These are phyloP conservation scores for Pelomyxa schiedti DNA, from an alignment of 78 protist species.

Conservation along the genomic window DNA sequence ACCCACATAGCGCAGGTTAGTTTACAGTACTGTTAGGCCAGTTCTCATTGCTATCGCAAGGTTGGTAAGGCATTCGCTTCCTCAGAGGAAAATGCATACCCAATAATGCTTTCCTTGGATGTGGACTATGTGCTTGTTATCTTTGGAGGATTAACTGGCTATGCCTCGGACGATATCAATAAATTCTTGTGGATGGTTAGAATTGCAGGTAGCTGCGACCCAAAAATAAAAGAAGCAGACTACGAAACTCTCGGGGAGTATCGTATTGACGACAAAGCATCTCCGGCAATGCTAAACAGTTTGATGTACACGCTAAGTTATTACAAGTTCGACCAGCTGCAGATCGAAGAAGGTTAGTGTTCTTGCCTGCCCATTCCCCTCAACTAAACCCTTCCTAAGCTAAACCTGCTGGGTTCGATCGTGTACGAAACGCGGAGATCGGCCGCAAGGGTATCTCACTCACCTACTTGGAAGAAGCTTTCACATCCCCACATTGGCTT, in stretches of 20 bases:
- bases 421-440: constrained; percentile 81
- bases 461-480: constrained; percentile 86
- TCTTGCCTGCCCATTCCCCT: too few species aligned
- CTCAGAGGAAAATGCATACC: constrained; percentile 70
- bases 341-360: constrained; percentile 29
- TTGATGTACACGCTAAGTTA: constrained; percentile 90
- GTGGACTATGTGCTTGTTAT: constrained; percentile 95
- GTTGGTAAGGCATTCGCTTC: constrained; percentile 78
- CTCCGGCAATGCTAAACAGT: constrained; percentile 67
- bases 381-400: not conserved
- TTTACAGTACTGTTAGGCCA: constrained; percentile 44
- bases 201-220: constrained; percentile 43
- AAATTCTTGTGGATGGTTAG: constrained; percentile 98
- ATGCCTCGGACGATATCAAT: constrained; percentile 89
- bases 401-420: constrained; percentile 85
- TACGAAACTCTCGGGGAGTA: constrained; percentile 72
- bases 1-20: constrained; percentile 93
- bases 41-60: not conserved
- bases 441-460: constrained; percentile 78
- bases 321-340: constrained; percentile 84
- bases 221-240: constrained; percentile 56
- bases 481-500: constrained; percentile 93
- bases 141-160: constrained; percentile 96
- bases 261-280: constrained; percentile 53
- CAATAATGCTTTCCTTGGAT: constrained; percentile 64